Evolutionary conservation across 2,329 filamentous ascomycete genomes (phyloP).

Genomic region (Fusarium udum): DNA sequence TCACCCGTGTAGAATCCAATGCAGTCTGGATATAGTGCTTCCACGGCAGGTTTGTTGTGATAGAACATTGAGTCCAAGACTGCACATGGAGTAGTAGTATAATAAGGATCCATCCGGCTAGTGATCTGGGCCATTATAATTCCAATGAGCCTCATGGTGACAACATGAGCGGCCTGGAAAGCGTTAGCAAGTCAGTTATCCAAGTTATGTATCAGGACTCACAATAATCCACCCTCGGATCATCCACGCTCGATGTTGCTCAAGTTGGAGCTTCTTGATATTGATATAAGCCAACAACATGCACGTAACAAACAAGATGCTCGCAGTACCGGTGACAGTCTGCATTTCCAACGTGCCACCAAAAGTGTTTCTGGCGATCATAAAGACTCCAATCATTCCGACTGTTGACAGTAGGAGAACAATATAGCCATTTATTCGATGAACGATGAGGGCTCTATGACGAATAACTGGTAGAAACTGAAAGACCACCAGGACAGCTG

Average conservation of each 20-base stretch:
- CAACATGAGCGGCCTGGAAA: conserved; percentile 55
- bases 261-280: conserved; percentile 68
- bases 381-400: conserved; percentile 59
- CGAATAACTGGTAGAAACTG: conserved; percentile 61
- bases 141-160: conserved; percentile 62
- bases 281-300: conserved; percentile 62
- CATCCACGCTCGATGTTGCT: conserved; percentile 73
- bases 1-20: conserved; percentile 47
- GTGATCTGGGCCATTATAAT: conserved; percentile 54
- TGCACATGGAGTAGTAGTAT: conserved; percentile 53
- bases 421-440: conserved; percentile 69
- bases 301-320: conserved; percentile 55
- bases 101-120: conserved; percentile 42
- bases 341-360: conserved; percentile 65
- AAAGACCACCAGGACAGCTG: conserved; percentile 53
- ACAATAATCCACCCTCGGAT: conserved; percentile 63
- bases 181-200: background rate
- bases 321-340: conserved; percentile 53
- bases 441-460: conserved; percentile 60
- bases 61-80: conserved; percentile 56
- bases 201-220: background rate
- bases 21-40: conserved; percentile 57
- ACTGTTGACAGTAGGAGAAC: conserved; percentile 59
- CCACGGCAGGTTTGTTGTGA: conserved; percentile 40
- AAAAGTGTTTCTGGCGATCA: conserved; percentile 61